Evolutionary conservation across 2,329 filamentous ascomycete genomes (phyloP).

Genomic region (Ampelomyces quisqualis): DNA sequence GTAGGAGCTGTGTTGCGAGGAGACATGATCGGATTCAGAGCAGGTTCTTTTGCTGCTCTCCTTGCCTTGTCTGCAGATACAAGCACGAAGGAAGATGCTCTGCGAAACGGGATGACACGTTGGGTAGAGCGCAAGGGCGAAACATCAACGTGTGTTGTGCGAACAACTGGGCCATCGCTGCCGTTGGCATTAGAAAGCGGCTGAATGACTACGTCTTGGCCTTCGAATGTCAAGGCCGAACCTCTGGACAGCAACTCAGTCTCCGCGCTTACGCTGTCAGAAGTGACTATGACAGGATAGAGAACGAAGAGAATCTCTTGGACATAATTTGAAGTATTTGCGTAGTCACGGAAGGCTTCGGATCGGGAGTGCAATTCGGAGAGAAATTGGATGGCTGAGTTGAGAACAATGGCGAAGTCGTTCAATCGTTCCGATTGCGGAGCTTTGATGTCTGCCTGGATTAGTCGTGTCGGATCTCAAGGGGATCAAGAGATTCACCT

Average conservation of each 20-base stretch:
- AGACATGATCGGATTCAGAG: conserved; percentile 63
- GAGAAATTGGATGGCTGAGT: conserved; percentile 76
- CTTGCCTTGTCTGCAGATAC: conserved; percentile 69
- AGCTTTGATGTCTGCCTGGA: conserved; percentile 29
- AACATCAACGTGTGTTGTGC: conserved; percentile 62
- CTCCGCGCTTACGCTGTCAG: conserved; percentile 78
- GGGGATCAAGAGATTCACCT: conserved; percentile 20
- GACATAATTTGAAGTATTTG: conserved; percentile 75
- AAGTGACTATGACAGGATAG: conserved; percentile 85
- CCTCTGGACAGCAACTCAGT: conserved; percentile 84
- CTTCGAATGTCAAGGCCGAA: conserved; percentile 79
- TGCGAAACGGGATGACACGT: conserved; percentile 65
- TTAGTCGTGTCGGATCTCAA: conserved; percentile 11
- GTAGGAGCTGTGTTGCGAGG: conserved; percentile 55
- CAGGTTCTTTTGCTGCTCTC: conserved; percentile 57
- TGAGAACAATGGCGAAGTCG: conserved; percentile 66
- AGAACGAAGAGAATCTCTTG: conserved; percentile 76
- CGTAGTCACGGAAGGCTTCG: conserved; percentile 77
- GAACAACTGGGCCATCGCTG: conserved; percentile 65
- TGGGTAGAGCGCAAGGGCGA: conserved; percentile 38
- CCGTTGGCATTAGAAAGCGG: conserved; percentile 65
- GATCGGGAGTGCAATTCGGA: conserved; percentile 77
- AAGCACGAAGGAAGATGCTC: conserved; percentile 89
- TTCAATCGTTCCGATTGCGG: conserved; percentile 46
- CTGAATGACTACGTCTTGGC: conserved; percentile 79